Evolutionary conservation across 371 early-diverging fungal species (phyloP), one percentile per base, ranked within the genome.

Genomic region (Mortierella sp.): DNA sequence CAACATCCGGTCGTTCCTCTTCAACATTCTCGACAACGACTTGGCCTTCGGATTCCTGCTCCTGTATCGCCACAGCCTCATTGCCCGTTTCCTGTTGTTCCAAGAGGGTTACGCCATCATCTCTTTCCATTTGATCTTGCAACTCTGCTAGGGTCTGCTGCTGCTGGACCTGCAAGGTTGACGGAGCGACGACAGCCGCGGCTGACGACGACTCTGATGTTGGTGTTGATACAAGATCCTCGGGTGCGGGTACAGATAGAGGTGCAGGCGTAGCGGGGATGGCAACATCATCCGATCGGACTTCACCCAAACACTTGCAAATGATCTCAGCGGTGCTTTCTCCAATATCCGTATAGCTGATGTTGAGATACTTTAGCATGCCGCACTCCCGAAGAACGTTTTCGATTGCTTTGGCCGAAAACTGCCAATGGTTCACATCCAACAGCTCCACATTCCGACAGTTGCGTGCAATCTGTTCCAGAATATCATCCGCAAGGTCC

Each of bases 361-460:
- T 29, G 50, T 76, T 76, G 45, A 76, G 61, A 45, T 76, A 68
- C 43, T 58, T 48, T 19, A 76, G 55, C 68, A 76, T 68, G n/a
- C 64, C 56, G 8, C 76, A 76, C 17, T 64, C 60, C 0, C 68
- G 60, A 49, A 76, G 19, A 19, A 76, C 76, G 12, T 46, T 59
- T 50, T 76, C 69, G 21, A 76, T 60, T 1, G 76, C 76, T 19
- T 41, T 60, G 8, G 59, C 60, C 2, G 69, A 68, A 54, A 76
- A 76, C 52, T 68, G 68, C 76, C 76, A 76, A 34, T 76, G 76
- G 25, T 76, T 76, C 10, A 76, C 51, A 50, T 76, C 76, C 58
- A 76, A 48, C 27, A 76, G 40, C 47, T 76, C 76, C 29, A 76
- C 57, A 25, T 68, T 63, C 14, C 62, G 55, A 24, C 76, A 76